Evolutionary conservation across 495 filamentous ascomycete species (phyloP).

Genomic region (Annulohypoxylon nitens): DNA sequence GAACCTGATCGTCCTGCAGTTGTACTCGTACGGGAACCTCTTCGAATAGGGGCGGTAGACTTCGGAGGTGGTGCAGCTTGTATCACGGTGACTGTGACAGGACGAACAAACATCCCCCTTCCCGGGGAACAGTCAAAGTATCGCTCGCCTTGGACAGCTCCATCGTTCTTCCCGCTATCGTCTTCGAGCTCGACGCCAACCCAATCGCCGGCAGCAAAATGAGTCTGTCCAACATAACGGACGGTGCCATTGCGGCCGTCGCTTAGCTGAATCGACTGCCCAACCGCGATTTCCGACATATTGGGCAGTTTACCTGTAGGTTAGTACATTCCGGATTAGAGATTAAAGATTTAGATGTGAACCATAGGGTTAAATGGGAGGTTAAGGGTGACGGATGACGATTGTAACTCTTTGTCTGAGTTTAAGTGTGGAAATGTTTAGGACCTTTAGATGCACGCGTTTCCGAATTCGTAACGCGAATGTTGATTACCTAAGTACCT

Average conservation of each 20-base stretch:
- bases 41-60: slow-evolving; percentile 44
- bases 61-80: slow-evolving; percentile 63
- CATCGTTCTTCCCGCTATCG: slow-evolving; percentile 93
- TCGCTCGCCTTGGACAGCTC: slow-evolving; percentile 85
- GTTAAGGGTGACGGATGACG: slow-evolving; percentile 1
- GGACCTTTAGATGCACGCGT: slow-evolving; percentile 24
- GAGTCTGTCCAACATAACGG: slow-evolving; percentile 82
- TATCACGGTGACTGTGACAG: slow-evolving; percentile 70
- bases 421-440: slow-evolving; percentile 15
- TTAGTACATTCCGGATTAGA: slow-evolving; percentile 47
- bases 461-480: slow-evolving; percentile 50
- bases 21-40: slow-evolving; percentile 49
- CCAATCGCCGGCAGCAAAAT: slow-evolving; percentile 87
- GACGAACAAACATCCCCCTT: slow-evolving; percentile 90
- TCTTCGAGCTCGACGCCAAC: slow-evolving; percentile 90
- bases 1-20: slow-evolving; percentile 50
- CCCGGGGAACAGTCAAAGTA: slow-evolving; percentile 89
- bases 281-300: slow-evolving; percentile 60
- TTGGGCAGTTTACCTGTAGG: slow-evolving; percentile 41
- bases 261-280: slow-evolving; percentile 71
- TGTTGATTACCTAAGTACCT: slow-evolving; percentile 21
- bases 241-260: slow-evolving; percentile 83
- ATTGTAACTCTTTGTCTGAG: slow-evolving; percentile 33
- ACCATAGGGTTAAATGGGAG: slow-evolving; percentile 6
- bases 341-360: slow-evolving; percentile 4